Base-by-base conservation (phyloP, 2,329 filamentous ascomycete species). In the Rhinocladiella mackenziei region DNA sequence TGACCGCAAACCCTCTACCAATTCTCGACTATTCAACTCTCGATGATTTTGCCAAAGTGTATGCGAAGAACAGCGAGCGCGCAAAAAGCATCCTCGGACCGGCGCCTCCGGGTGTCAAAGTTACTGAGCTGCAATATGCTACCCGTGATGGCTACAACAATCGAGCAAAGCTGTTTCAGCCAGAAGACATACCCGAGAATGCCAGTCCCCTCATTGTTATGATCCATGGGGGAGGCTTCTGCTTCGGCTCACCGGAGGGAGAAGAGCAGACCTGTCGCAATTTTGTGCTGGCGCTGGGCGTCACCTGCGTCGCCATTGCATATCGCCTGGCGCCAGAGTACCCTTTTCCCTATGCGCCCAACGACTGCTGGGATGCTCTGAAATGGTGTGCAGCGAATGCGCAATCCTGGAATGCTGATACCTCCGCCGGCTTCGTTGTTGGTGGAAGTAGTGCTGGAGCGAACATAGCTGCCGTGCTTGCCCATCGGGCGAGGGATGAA, bases 401-500 rank as follows among this genome's bases (percentile, higher is more conserved):
- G 9, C 15, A 20, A 8, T 38, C 34, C 20, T 55, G 10, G 38
- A 62, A 60, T 5, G 66, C 66, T 5, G 63, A 73, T 42, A 63
- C 67, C 0, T 54, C 58, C 4, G 60, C 60, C 8, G 73, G 72
- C 0, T 75, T 76, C 50, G 46, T 76, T 13, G 40, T 75, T 5
- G 72, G 71, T 11, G 73, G 74, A 1, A 62, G 64, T 1, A 72
- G 67, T 11, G 71, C 74, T 1, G 73, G 72, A 10, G 71, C 39
- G 10, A 55, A 53, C 19, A n/a, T 53, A 43, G 57, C 62, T 2
- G 60, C 62, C 2, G 59, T 65, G 0, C 44, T 65, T 6, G 56
- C 60, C 0, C 62, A 63, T 37, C 56, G 61, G 8, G 62, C 61
- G 28, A 52, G 62, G 6, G 59, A 65, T 25, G 55, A 60, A 14